These are phyloP conservation scores for Vinca major DNA, from an alignment of 305 asterid species.

Conservation along the genomic window DNA sequence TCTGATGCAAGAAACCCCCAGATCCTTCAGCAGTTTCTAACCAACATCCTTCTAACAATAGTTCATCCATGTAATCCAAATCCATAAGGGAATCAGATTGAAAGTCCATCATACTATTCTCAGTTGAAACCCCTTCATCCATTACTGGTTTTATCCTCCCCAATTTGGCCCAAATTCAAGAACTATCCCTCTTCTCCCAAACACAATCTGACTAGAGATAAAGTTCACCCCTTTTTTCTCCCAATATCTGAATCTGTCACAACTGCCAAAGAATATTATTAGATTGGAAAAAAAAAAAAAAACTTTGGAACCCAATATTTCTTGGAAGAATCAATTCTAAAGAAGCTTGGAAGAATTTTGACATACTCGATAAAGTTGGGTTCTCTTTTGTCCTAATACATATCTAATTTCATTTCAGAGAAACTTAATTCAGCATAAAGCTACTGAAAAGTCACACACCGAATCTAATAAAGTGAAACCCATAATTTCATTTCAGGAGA, in stretches of 20 bases:
- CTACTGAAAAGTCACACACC: no score
- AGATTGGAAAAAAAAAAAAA: slow-evolving; percentile 11
- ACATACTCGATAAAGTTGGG: no score
- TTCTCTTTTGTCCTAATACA: no score
- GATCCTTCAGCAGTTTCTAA: slow-evolving; percentile 30
- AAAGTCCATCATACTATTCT: slow-evolving; percentile 24
- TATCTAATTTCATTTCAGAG: no score
- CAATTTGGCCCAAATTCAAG: slow-evolving; percentile 5
- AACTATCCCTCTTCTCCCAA: not conserved
- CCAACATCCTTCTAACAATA: slow-evolving; percentile 68
- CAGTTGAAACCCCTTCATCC: slow-evolving; percentile 55
- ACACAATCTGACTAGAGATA: no score
- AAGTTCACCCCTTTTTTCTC: not conserved
- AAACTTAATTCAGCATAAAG: not conserved
- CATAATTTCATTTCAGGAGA: not conserved
- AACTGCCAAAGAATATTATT: slow-evolving; percentile 9
- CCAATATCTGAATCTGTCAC: slow-evolving; percentile 12
- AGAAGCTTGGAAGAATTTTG: no score
- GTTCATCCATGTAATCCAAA: slow-evolving; percentile 32
- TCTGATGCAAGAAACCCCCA: no score
- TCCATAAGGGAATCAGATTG: slow-evolving; percentile 40
- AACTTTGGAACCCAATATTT: not conserved
- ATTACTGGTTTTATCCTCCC: slow-evolving; percentile 20
- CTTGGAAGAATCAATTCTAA: no score
- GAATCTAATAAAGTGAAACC: not conserved